Evolutionary conservation across 805 yeast genomes (phyloP), one percentile per base, ranked within the genome.

Genomic region (Wickerhamiella parazyma): DNA sequence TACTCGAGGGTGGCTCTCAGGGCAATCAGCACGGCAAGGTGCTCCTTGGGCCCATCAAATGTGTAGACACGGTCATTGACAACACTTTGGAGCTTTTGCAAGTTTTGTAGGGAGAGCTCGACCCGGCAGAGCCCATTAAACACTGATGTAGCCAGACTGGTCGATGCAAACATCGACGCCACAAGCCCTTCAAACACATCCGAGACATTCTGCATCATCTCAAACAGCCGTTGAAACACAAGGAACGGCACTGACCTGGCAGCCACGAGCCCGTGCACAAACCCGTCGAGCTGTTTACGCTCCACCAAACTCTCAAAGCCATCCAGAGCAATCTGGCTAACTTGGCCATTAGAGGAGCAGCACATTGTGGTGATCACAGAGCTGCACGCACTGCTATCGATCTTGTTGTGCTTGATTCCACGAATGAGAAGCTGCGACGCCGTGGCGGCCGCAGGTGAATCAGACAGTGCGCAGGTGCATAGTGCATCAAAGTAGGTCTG

Each of bases 381-480:
- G 19, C 38, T 29, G 17, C 41, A 42, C 12, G 34, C 37, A 17
- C 37, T 33, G 2, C 37, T 14, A 17, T 42, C 46, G 17, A 46
- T 46, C 18, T 41, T 41, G 24, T 34, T 44, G 17, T 41, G 14
- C 14, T 33, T 18, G 19, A 46, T 36, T 6, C 45, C 45, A 4
- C 33, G 37, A 8, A 31, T 24, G n/a, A 46, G 35, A 4, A 46
- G 36, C 8, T 41, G 33, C 8, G 40, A 20, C 3, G 48, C 42
- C 9, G 40, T 42, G 14, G 25, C 21, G 5, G 42, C 28, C 4
- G 42, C 21, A 3, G 26, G 3, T 2, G 22, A 14, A 6, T 31
- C 21, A 4, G 29, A 22, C 10, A 22, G 33, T 2, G 48, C 48
- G 12, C 34, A 34, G 4, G 26, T 9, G 19, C 26, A 45, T 5